A percentile compares a stretch with the other conserved stretches of the same genome.
Conservation (phyloP, 495 filamentous ascomycete species). For the Hyphodiscus hymeniophilus region DNA sequence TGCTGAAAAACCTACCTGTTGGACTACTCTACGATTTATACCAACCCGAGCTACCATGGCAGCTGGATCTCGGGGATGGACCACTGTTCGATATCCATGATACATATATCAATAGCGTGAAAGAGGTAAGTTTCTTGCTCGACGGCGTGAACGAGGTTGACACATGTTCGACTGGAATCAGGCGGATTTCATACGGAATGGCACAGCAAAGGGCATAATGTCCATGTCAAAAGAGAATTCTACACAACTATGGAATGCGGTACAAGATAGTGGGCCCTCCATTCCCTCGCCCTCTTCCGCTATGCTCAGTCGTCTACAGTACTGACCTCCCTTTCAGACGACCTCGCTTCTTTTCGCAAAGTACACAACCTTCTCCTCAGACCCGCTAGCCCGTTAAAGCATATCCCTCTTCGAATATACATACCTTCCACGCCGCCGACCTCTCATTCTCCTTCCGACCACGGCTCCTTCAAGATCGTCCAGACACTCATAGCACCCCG, state of each 20-base stretch:
- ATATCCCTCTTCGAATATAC: constrained; percentile 82
- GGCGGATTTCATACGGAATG: constrained; percentile 87
- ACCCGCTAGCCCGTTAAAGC: constrained; percentile 61
- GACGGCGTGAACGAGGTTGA: neutral
- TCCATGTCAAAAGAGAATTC: constrained; percentile 81
- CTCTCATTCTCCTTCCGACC: constrained; percentile 26
- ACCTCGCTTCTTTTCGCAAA: constrained; percentile 60
- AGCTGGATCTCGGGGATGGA: constrained; percentile 49
- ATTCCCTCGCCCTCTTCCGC: neutral
- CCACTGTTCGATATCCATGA: constrained; percentile 71
- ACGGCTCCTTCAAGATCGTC: constrained; percentile 56
- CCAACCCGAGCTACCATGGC: constrained; percentile 63
- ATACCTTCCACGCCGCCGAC: constrained; percentile 60
- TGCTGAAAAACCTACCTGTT: constrained; percentile 64
- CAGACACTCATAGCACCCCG: constrained; percentile 53
- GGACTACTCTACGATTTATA: constrained; percentile 87
- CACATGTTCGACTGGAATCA: constrained; percentile 16
- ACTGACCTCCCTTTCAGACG: constrained; percentile 42
- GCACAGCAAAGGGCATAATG: constrained; percentile 91
- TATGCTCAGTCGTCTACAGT: constrained; percentile 1
- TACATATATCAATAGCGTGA: constrained; percentile 88
- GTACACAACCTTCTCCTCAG: constrained; percentile 76
- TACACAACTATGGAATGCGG: constrained; percentile 75
- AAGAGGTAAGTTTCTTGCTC: constrained; percentile 49
- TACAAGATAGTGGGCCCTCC: constrained; percentile 60